Evolutionary conservation across 352 stramenopile species (phyloP), one percentile per base, ranked within the genome.

Genomic region (Phytophthora constricta): DNA sequence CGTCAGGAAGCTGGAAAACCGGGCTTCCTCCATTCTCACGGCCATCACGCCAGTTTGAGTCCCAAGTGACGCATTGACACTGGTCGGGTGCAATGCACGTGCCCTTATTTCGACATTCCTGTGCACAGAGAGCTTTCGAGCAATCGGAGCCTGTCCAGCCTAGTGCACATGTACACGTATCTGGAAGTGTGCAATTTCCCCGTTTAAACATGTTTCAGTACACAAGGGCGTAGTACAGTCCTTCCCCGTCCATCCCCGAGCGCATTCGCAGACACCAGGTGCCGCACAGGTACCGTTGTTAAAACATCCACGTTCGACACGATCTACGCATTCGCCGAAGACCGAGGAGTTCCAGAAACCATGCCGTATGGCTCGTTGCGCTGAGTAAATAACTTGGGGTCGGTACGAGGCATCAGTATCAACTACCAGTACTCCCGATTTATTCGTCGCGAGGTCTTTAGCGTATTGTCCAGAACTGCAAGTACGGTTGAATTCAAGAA

Each of bases 251-350:
- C 92, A 98, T 0, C 91, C 92, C 9, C 49, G 3, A 9, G 86
- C 83, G 58, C 94, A 98, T 3, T 56, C 54, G 54, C 94, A 98
- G 25, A 82, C 92, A 52, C 89, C 75, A 2, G 95, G 94, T 4
- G 87, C 91, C 2, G 95, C 77, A 65, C 95, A 98, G 8, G 92
- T 98, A n/a, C 95, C 93, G 62, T 98, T 98, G 74, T 98, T 99
- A 70, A 91, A 98, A 79, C 97, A 99, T 5, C 97, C 97, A 50
- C 87, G 83, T 10, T 97, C 43, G 13, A 99, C 96, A 17, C 84
- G 68, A 70, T 99, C 96, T 2, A 98, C 81, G 74, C 97, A 99
- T 7, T 79, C 68, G 4, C 74, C 79, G 49, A 74, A 79, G 2
- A 80, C 54, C 11, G 74, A 79, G 4, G 67, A 39, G 25, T 92